A percentile compares a stretch with the other conserved stretches of the same genome.
Conservation (phyloP, 495 filamentous ascomycete species). For the Penicillium nucicola region DNA sequence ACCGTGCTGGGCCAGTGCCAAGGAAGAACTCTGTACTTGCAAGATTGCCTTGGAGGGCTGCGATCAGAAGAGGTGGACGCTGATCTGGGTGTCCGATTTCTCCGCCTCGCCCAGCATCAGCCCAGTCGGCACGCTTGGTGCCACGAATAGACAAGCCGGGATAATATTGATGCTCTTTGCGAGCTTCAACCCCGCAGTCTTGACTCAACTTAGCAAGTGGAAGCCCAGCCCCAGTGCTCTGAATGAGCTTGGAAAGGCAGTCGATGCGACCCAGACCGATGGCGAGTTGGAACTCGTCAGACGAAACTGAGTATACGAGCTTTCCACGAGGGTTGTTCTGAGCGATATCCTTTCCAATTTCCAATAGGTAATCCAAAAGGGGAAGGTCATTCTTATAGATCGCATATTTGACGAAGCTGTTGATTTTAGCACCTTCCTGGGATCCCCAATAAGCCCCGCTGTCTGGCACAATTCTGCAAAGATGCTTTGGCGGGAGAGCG, state of each 20-base stretch:
- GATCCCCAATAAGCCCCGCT: no score
- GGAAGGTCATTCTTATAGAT: constrained; percentile 34
- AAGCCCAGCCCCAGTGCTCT: constrained; percentile 57
- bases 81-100: constrained; percentile 13
- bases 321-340: constrained; percentile 15
- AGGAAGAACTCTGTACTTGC: constrained; percentile 68
- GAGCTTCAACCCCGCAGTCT: constrained; percentile 50
- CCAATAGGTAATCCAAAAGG: constrained; percentile 45
- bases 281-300: constrained; percentile 32
- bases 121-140: constrained; percentile 65
- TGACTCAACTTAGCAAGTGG: constrained; percentile 61
- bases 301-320: constrained; percentile 16
- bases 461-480: no score
- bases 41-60: constrained; percentile 54
- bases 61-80: constrained; percentile 55
- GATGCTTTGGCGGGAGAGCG: no score
- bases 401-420: constrained; percentile 28
- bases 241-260: constrained; percentile 50
- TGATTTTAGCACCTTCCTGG: not conserved
- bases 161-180: constrained; percentile 63
- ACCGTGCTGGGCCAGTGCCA: constrained; percentile 56
- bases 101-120: constrained; percentile 46
- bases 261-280: constrained; percentile 40
- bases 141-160: constrained; percentile 70
- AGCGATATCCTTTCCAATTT: constrained; percentile 30